phyloP scores from a whole-genome alignment of 2,329 filamentous ascomycete genomes.

The Trichoderma asperellum region DNA sequence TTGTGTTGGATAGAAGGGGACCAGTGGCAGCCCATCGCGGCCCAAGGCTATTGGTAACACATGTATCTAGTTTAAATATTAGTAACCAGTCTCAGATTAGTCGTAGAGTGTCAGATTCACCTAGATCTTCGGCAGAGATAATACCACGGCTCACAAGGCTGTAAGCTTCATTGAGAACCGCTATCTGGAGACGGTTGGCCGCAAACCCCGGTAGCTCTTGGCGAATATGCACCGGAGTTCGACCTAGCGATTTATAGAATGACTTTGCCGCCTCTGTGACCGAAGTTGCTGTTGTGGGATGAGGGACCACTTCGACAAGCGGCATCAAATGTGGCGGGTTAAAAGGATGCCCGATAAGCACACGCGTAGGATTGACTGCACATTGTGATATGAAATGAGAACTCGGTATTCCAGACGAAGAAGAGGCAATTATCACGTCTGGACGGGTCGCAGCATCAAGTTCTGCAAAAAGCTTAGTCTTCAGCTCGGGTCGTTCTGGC shows the following conservation, averaged over 20 bases:
- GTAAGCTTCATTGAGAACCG: conserved; percentile 42
- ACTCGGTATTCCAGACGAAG: conserved; percentile 43
- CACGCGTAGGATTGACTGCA: conserved; percentile 38
- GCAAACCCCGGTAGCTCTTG: conserved; percentile 38
- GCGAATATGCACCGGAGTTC: background rate
- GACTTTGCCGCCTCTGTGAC: background rate
- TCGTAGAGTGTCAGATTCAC: background rate
- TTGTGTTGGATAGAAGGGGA: conserved; percentile 26
- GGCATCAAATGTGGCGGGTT: conserved; percentile 54
- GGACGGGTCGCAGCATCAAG: conserved; percentile 39
- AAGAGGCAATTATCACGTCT: conserved; percentile 46
- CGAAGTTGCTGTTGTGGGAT: conserved; percentile 38
- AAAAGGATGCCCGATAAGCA: conserved; percentile 52
- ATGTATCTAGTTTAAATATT: conserved; percentile 31
- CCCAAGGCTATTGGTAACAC: conserved; percentile 29
- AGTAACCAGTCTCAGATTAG: background rate
- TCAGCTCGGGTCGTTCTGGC: conserved; percentile 47
- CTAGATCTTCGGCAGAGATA: conserved; percentile 35
- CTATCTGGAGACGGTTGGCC: conserved; percentile 49
- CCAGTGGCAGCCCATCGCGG: conserved; percentile 32
- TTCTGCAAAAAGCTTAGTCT: conserved; percentile 42
- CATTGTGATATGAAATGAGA: conserved; percentile 29
- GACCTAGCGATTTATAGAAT: background rate
- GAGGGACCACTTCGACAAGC: conserved; percentile 51
- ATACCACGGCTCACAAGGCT: conserved; percentile 42